Conservation (phyloP, 768 basidiomycete species). For the Lentinula detonsa region DNA sequence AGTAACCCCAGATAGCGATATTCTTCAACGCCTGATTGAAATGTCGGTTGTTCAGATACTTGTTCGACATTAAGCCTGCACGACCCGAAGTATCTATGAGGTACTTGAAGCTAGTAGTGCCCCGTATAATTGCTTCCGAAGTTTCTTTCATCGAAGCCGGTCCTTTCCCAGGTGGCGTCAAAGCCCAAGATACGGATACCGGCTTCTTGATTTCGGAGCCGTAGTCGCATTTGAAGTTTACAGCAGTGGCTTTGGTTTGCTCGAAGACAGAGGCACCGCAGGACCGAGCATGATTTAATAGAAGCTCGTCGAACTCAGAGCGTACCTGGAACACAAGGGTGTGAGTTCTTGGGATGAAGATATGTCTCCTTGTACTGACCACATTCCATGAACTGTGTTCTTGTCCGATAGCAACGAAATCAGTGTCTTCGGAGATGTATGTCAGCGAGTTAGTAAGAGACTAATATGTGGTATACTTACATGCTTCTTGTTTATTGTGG, state of each 20-base stretch:
- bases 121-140: conserved; percentile 14
- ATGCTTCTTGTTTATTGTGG: conserved; percentile 57
- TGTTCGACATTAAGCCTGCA: conserved; percentile 60
- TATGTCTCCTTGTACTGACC: conserved; percentile 21
- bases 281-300: conserved; percentile 49
- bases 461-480: conserved; percentile 25
- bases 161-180: conserved; percentile 29
- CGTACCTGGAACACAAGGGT: conserved; percentile 31
- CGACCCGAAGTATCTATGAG: conserved; percentile 73
- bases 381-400: conserved; percentile 59
- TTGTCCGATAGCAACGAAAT: conserved; percentile 48
- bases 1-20: conserved; percentile 76
- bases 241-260: conserved; percentile 42
- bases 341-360: background rate
- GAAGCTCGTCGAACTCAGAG: conserved; percentile 55
- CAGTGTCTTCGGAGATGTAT: conserved; percentile 37
- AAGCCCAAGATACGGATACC: conserved; percentile 48
- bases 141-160: conserved; percentile 31
- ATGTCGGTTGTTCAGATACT: conserved; percentile 63
- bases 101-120: conserved; percentile 60
- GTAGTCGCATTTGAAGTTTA: conserved; percentile 26
- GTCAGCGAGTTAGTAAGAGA: background rate
- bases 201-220: conserved; percentile 28
- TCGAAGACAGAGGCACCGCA: conserved; percentile 50
- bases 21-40: conserved; percentile 68